Base-by-base conservation (phyloP, 2,329 filamentous ascomycete species). In the Pseudogymnoascus sp. region DNA sequence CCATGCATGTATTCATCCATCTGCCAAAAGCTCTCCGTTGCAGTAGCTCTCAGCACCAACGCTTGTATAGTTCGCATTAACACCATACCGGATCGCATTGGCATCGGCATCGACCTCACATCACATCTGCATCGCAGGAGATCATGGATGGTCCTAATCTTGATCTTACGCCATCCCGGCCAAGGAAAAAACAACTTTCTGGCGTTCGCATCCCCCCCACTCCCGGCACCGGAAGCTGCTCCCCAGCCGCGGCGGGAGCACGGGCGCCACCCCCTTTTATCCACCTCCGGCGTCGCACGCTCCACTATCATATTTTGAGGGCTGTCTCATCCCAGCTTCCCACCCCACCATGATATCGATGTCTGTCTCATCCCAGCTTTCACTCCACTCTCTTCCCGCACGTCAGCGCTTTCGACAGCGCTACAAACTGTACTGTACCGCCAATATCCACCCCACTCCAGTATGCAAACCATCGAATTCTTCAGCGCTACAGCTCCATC, bases 11-110 rank as follows among this genome's bases (percentile, higher is more conserved):
- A 23, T 29, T 29, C 7, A 29, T 12, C 45, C 45, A 51, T 51
- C 45, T 29, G 45, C 45, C 23, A 51, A 51, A 51, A 29, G 23
- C 45, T 51, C 45, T 29, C 14, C 45, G 6, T 12, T 51, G 23
- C 45, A 51, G 45, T 51, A 51, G 45, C 23, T 51, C 23, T 51
- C 21, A 29, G 4, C 45, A 29, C 14, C 45, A 51, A 12, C 45
- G 45, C 45, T 51, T 51, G 45, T 51, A 29, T 51, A 51, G 45
- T 51, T 51, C 45, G 45, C 45, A 51, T 51, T 51, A 16, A 51
- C 23, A 51, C 14, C 21, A 23, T 14, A 51, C 23, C 4, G 45
- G 12, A 26, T 26, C 42, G 45, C 45, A 51, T 51, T 23, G 45
- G 21, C 31, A 34, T 34, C 31, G 31, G 10, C 31, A 51, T 51